phyloP scores from a whole-genome alignment of 441 rosid species.

The Omphalea diandra region DNA sequence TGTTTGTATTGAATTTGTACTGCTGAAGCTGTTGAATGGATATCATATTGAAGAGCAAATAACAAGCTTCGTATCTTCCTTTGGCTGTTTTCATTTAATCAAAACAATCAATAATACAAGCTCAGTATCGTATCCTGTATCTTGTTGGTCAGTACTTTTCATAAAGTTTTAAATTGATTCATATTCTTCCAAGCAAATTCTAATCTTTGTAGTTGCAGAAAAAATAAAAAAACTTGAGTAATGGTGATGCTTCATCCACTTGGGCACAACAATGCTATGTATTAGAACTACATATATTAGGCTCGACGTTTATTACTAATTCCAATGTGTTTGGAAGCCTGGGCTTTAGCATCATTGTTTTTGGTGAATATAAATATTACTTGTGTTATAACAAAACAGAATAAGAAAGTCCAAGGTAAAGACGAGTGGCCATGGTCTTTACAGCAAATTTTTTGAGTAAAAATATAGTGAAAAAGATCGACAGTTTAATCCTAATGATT shows the following conservation, averaged over 20 bases:
- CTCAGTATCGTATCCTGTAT: background rate
- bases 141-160: background rate
- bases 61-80: slow-evolving; percentile 1
- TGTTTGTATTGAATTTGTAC: slow-evolving; percentile 3
- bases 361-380: background rate
- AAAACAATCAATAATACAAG: background rate
- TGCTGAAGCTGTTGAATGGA: slow-evolving; percentile 6
- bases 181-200: background rate
- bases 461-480: background rate
- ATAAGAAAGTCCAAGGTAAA: background rate
- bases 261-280: slow-evolving; percentile 1
- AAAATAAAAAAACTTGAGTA: background rate
- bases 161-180: background rate
- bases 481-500: background rate
- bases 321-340: background rate
- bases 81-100: background rate
- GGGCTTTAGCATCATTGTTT: background rate
- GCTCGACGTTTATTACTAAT: background rate
- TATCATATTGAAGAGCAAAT: background rate
- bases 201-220: background rate
- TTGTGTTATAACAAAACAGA: background rate
- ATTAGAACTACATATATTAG: background rate
- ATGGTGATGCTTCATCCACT: background rate
- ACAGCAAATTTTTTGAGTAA: slow-evolving; percentile 1
- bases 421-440: background rate